Evolutionary conservation across 345 rosid genomes (phyloP), one percentile per base, ranked within the genome.

Genomic region (Luvunga scandens): DNA sequence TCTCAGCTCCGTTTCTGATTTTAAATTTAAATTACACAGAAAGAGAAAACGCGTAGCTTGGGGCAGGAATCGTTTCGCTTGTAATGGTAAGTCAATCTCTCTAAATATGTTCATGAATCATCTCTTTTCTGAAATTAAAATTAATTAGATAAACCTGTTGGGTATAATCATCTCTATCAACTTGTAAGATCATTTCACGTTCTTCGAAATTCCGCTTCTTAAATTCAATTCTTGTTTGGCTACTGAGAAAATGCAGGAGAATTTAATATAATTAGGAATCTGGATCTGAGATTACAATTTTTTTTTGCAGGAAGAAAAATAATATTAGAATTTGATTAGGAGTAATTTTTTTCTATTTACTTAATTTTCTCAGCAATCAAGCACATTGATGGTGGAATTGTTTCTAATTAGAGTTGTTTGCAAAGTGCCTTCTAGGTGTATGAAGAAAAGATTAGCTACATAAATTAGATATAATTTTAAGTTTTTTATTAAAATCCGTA

Each of bases 61-160:
- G 31, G 4, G 13, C 22, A 48, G 4, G 34, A 30, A 42, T 61
- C 77, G 28, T 28, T 45, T 21, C 77, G 28, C 9, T 62, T 45
- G 22, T 69, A 22, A 78, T 78, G 80, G 80, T 78, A 71, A 78
- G 6, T 19, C 19, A 76, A 5, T 50, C 4, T 75, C 61, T 60
- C 3, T 36, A 9, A 22, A 4, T 16, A 50, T 30, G 45, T 30
- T 64, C 30, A 22, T 64, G 12, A 48, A 28, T 30, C 4, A 64
- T 45, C 55, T 34, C 25, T 66, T 53, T 48, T 75, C 19, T 71
- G 25, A 19, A 6, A 38, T 68, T 10, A 19, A 9, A 19, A 9
- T 10, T 68, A 39, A 38, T 65, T 65, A 7, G 19, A 25, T 65
- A 18, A 33, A 53, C 57, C 45, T 60, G 2, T 1, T 66, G 50